Conservation (phyloP, 371 early-diverging fungal species). For the Aphelidium insulamus region DNA sequence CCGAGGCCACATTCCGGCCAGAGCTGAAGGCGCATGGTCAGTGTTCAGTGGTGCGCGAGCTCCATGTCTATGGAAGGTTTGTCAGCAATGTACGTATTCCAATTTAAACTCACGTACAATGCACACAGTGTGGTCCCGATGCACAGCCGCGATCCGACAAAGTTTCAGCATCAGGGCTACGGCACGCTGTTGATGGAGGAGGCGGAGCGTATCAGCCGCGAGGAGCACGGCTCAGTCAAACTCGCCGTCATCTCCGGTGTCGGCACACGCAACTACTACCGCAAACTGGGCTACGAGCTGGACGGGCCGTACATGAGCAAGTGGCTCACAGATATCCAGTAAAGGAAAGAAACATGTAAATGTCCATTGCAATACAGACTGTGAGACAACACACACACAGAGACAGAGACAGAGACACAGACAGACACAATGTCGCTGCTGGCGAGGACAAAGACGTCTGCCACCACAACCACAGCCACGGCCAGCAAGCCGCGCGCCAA, state of each 20-base stretch:
- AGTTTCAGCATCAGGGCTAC: conserved; percentile 99
- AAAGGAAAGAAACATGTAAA: background rate
- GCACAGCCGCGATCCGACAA: conserved; percentile 82
- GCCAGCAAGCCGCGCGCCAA: too few species aligned
- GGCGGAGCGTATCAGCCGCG: conserved; percentile 95
- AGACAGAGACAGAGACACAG: background rate
- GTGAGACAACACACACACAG: too few species aligned
- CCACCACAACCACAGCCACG: too few species aligned
- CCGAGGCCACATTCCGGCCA: conserved; percentile 66
- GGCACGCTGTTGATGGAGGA: conserved; percentile 98
- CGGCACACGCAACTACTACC: conserved; percentile 97
- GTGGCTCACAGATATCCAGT: conserved; percentile 1
- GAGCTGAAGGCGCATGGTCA: conserved; percentile 56
- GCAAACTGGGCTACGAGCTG: conserved; percentile 90
- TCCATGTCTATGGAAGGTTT: conserved; percentile 99
- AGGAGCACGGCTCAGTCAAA: conserved; percentile 94
- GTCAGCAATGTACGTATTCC: too few species aligned
- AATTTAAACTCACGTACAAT: too few species aligned
- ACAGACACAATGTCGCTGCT: too few species aligned
- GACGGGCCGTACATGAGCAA: conserved; percentile 39
- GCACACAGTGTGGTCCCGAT: conserved; percentile 90
- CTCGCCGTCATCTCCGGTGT: conserved; percentile 96
- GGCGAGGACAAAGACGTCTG: too few species aligned
- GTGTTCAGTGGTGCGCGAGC: conserved; percentile 88
- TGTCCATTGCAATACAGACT: background rate